Evolutionary conservation across 2,329 filamentous ascomycete species (phyloP).

Genomic region (Phoma sp.): DNA sequence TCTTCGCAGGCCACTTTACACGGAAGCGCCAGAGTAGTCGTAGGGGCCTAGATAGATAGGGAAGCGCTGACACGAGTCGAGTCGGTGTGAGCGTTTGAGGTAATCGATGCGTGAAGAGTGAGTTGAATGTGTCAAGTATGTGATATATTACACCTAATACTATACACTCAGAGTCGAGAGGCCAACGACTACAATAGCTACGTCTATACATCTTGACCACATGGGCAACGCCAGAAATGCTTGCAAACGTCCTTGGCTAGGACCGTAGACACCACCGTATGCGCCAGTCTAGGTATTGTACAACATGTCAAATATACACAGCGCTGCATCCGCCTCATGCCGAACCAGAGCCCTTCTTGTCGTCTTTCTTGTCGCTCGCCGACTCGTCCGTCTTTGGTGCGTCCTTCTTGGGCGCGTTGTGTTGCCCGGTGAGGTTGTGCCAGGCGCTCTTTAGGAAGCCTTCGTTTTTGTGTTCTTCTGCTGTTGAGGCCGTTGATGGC

Average conservation of each 20-base stretch:
- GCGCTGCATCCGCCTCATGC: conserved; percentile 15
- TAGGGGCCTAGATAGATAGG: background rate
- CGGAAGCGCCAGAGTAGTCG: too few species aligned
- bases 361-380: conserved; percentile 31
- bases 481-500: conserved; percentile 19
- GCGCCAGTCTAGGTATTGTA: conserved; percentile 27
- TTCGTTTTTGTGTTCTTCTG: conserved; percentile 72
- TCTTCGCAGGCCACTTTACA: too few species aligned
- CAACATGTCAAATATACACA: conserved; percentile 20
- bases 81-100: background rate
- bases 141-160: conserved; percentile 23
- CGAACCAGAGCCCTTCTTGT: conserved; percentile 47
- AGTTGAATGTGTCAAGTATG: too few species aligned
- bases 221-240: conserved; percentile 42
- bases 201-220: conserved; percentile 30
- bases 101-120: too few species aligned
- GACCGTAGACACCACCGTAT: conserved; percentile 19
- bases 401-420: conserved; percentile 37
- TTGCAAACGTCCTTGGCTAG: conserved; percentile 25
- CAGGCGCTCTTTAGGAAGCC: conserved; percentile 93
- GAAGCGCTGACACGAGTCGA: conserved; percentile 10
- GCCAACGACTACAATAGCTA: conserved; percentile 27
- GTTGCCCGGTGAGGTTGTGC: conserved; percentile 87
- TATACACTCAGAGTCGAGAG: conserved; percentile 48
- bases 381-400: conserved; percentile 43